Percentiles rank a stretch among this genome's conserved stretches.
Conservation (phyloP, 345 rosid species). For the Gossypium longicalyx region DNA sequence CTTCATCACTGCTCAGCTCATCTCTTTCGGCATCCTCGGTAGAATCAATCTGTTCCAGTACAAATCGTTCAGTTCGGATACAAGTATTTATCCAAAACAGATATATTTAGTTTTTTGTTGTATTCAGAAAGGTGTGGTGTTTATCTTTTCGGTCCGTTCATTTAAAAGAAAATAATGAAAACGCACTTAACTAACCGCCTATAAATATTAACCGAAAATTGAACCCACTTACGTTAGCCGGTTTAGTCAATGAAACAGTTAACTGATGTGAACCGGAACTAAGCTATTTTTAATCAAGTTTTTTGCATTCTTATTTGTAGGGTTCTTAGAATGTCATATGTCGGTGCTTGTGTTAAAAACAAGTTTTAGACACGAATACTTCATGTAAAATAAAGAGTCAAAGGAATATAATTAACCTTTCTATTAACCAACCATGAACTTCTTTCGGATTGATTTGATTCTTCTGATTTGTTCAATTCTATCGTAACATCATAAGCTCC, state of each 20-base stretch:
- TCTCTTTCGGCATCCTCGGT: slow-evolving; percentile 25
- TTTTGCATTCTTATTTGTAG: too few relatives aligned
- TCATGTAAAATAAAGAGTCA: background rate
- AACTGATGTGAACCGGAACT: too few relatives aligned
- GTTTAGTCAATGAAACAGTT: too few relatives aligned
- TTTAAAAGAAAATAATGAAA: background rate
- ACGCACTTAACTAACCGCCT: too few relatives aligned
- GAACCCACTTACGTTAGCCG: too few relatives aligned
- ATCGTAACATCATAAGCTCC: slow-evolving; percentile 55
- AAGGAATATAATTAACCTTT: slow-evolving; percentile 29
- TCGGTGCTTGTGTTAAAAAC: too few relatives aligned
- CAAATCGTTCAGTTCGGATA: background rate
- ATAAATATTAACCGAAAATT: too few relatives aligned
- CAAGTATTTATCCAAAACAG: too few relatives aligned
- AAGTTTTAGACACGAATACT: too few relatives aligned
- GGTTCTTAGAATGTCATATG: too few relatives aligned
- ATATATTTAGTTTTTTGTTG: background rate
- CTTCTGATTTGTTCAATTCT: slow-evolving; percentile 26
- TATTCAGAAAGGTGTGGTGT: background rate
- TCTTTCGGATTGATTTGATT: slow-evolving; percentile 22
- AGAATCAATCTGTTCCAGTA: slow-evolving; percentile 31
- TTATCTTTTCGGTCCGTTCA: background rate
- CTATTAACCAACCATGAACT: slow-evolving; percentile 26
- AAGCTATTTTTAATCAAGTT: too few relatives aligned
- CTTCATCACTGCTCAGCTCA: slow-evolving; percentile 1